phyloP scores from a whole-genome alignment of 371 early-diverging fungal species.

The Rhizopus stolonifer region DNA sequence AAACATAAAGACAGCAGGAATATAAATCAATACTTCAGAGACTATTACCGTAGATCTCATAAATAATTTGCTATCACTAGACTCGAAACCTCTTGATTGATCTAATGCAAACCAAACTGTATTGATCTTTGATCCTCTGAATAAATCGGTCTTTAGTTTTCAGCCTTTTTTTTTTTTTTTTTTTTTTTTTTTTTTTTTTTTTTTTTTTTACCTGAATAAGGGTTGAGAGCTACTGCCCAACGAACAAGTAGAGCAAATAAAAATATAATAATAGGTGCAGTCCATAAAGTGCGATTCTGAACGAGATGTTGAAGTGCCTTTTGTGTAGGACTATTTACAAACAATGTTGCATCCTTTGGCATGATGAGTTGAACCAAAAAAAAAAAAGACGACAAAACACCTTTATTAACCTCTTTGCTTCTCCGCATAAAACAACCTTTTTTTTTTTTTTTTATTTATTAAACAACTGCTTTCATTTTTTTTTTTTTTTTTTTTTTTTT shows the following conservation, averaged over 20 bases:
- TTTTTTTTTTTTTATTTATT: not conserved
- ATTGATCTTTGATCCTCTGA: slow-evolving; percentile 72
- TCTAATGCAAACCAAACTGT: slow-evolving; percentile 86
- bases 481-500: not conserved
- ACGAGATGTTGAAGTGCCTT: slow-evolving; percentile 19
- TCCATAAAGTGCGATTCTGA: slow-evolving; percentile 39
- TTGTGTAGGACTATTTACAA: slow-evolving; percentile 22
- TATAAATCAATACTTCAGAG: slow-evolving; percentile 74
- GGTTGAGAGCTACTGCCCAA: slow-evolving; percentile 70
- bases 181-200: slow-evolving; percentile 25
- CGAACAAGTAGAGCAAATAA: slow-evolving; percentile 67
- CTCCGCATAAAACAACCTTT: slow-evolving; percentile 1
- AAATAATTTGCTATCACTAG: slow-evolving; percentile 70
- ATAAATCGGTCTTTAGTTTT: not conserved
- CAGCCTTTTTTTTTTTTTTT: slow-evolving; percentile 17
- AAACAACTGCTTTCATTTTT: not conserved
- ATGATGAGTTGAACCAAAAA: not conserved
- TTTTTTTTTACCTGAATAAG: slow-evolving; percentile 73
- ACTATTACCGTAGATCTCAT: slow-evolving; percentile 86
- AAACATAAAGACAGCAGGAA: slow-evolving; percentile 72
- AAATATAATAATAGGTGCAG: slow-evolving; percentile 38
- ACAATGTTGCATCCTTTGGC: slow-evolving; percentile 20
- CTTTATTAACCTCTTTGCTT: not conserved
- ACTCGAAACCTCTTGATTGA: slow-evolving; percentile 82
- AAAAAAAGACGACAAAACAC: not conserved